Conservation (phyloP, 495 filamentous ascomycete species). For the Diplogelasinospora grovesii region DNA sequence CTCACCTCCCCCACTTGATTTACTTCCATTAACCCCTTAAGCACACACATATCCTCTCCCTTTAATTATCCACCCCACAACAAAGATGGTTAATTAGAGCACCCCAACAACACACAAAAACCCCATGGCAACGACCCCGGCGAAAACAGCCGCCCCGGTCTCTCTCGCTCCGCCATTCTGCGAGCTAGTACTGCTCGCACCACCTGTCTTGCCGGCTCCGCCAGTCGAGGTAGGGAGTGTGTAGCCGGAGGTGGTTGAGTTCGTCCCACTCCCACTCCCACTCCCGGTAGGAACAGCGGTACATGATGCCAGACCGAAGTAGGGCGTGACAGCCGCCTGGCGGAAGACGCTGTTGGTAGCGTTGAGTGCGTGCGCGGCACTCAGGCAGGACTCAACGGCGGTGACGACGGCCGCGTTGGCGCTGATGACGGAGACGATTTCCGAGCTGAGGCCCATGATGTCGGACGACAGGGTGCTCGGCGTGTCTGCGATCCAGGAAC, state of each 20-base stretch:
- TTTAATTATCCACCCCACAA: too few relatives aligned
- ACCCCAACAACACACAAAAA: constrained; percentile 4
- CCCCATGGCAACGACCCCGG: neutral
- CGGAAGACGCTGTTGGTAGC: neutral
- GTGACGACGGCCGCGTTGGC: neutral
- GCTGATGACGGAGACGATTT: neutral
- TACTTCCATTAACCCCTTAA: too few relatives aligned
- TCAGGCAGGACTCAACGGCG: neutral
- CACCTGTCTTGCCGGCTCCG: neutral
- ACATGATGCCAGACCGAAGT: neutral
- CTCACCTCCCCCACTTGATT: too few relatives aligned
- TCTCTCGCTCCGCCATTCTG: neutral
- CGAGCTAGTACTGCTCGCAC: neutral
- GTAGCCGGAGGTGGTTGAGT: neutral
- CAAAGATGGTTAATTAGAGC: neutral
- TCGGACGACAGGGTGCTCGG: neutral
- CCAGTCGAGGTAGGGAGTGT: neutral
- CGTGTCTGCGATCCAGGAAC: constrained; percentile 2
- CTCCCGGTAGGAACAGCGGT: neutral
- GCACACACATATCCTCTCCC: too few relatives aligned
- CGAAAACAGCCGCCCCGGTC: neutral
- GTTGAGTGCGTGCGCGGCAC: neutral
- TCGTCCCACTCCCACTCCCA: neutral
- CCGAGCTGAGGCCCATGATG: neutral
- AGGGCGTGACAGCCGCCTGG: neutral